Conservation (phyloP, 1,284 basidiomycete genomes). For the Garcileccinum viscosum region DNA sequence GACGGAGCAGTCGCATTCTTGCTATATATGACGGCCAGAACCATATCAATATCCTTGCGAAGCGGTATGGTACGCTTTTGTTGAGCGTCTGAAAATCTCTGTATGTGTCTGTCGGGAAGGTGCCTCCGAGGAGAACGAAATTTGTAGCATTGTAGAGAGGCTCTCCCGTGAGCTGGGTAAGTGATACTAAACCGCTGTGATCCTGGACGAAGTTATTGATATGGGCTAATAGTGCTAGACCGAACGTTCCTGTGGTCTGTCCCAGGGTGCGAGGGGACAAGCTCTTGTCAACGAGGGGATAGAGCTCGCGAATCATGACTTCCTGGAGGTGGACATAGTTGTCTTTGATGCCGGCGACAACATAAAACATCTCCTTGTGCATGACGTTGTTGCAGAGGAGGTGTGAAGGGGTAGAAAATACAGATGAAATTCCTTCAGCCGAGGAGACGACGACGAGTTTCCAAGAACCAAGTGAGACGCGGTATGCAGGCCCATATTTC, state of each 20-base stretch:
- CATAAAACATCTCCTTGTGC: conserved; percentile 22
- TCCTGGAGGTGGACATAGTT: conserved; percentile 18
- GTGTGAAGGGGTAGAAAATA: conserved; percentile 8
- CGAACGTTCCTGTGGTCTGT: conserved; percentile 18
- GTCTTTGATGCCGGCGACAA: conserved; percentile 20
- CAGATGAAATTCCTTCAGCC: background rate
- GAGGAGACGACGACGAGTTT: conserved; percentile 25
- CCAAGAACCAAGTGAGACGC: conserved; percentile 26
- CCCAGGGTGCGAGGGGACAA: conserved; percentile 26
- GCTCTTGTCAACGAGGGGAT: conserved; percentile 26
- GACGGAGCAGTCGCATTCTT: conserved; percentile 14
- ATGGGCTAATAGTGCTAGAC: conserved; percentile 16
- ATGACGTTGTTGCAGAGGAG: conserved; percentile 19
- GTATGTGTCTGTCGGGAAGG: conserved; percentile 27
- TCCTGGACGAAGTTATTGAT: conserved; percentile 10
- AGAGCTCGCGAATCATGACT: conserved; percentile 25
- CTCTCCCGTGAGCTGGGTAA: conserved; percentile 18
- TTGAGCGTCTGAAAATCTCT: conserved; percentile 30
- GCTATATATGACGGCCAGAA: conserved; percentile 25
- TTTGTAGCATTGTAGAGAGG: conserved; percentile 31
- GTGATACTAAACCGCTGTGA: conserved; percentile 10
- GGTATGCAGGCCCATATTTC: conserved; percentile 21
- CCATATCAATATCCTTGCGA: conserved; percentile 22
- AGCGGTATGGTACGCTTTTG: conserved; percentile 27
- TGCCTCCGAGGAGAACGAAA: conserved; percentile 21